phyloP scores from a whole-genome alignment of 2,329 filamentous ascomycete genomes.

The Phialemoniopsis sp. region DNA sequence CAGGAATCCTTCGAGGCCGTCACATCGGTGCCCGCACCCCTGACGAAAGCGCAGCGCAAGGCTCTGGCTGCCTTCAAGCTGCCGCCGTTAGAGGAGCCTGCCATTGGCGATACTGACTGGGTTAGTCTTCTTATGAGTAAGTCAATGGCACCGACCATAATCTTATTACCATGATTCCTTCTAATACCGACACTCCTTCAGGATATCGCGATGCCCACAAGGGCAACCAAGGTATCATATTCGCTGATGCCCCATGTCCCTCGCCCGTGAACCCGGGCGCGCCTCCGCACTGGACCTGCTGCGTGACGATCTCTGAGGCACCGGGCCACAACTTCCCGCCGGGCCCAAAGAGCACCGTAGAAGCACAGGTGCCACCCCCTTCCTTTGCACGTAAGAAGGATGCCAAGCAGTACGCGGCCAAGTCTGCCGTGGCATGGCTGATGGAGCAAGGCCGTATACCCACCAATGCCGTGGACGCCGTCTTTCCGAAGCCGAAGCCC shows the following conservation, averaged over 20 bases:
- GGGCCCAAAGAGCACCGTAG: constrained; percentile 16
- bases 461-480: constrained; percentile 10
- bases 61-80: constrained; percentile 35
- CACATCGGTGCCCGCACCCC: constrained; percentile 23
- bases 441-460: constrained; percentile 20
- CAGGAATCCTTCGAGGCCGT: constrained; percentile 30
- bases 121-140: constrained; percentile 30
- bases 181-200: constrained; percentile 14
- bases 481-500: constrained; percentile 8
- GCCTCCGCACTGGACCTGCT: constrained; percentile 15
- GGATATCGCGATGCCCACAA: constrained; percentile 22
- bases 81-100: constrained; percentile 13
- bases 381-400: constrained; percentile 45
- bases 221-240: constrained; percentile 10
- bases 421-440: constrained; percentile 39
- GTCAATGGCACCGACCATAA: constrained; percentile 6
- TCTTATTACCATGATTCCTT: neutral
- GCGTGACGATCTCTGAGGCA: constrained; percentile 18
- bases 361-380: constrained; percentile 18
- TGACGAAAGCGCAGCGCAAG: constrained; percentile 30
- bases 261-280: neutral
- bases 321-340: constrained; percentile 15
- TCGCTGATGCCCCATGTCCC: constrained; percentile 10
- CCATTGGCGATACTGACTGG: constrained; percentile 27
- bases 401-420: constrained; percentile 50